Percentiles rank a stretch among this genome's conserved stretches.
These are phyloP conservation scores for Vitellaria paradoxa DNA, from an alignment of 179 eudicot genomes.

Conservation along the genomic window DNA sequence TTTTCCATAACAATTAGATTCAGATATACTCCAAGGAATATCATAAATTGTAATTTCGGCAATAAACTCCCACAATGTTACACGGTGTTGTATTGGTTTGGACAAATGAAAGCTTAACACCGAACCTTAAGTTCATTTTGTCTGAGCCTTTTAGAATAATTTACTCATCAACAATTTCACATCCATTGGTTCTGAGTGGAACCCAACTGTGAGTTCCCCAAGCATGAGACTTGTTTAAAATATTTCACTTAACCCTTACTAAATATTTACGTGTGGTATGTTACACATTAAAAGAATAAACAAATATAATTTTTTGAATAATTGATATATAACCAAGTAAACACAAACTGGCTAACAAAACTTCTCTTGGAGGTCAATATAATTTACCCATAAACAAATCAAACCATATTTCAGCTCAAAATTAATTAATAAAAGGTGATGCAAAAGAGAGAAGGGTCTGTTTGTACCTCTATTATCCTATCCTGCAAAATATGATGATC, in stretches of 20 bases:
- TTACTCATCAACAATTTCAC: neutral
- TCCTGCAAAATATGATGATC: slow-evolving; percentile 68
- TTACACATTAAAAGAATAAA: neutral
- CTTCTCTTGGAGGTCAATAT: neutral
- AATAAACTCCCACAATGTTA: neutral
- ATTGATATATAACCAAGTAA: neutral
- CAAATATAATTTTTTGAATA: neutral
- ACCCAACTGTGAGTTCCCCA: neutral
- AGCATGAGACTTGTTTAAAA: neutral
- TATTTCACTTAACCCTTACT: neutral
- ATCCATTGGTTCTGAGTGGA: neutral
- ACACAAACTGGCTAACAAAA: neutral
- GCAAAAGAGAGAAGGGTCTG: neutral
- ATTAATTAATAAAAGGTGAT: neutral
- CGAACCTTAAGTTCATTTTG: neutral
- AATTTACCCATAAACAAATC: neutral
- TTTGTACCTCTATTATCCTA: slow-evolving; percentile 66
- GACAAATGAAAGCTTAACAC: neutral
- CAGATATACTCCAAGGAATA: neutral
- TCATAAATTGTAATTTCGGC: neutral
- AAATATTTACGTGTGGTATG: neutral
- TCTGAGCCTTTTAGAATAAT: neutral
- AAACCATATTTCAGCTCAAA: neutral
- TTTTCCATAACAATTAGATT: too few relatives aligned
- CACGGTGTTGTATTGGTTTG: neutral